A percentile compares a stretch with the other conserved stretches of the same genome.
Evolutionary conservation across 2,329 filamentous ascomycete genomes (phyloP).

Genomic region (Colletotrichum nymphaeae): DNA sequence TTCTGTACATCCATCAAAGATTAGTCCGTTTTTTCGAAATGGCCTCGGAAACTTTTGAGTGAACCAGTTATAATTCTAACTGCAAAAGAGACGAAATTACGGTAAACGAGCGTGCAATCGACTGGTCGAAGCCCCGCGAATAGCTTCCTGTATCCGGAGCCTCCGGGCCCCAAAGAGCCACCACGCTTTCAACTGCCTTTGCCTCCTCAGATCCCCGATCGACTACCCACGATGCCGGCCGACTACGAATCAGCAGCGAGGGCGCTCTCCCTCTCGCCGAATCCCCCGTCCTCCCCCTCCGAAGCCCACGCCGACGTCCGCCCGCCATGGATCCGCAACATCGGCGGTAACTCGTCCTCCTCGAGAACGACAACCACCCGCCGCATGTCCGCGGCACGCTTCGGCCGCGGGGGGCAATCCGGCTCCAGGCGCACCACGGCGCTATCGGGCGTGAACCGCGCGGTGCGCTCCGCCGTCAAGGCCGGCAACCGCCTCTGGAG

Average conservation of each 20-base stretch:
- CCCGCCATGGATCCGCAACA: slow-evolving; percentile 54
- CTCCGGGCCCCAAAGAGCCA: slow-evolving; percentile 11
- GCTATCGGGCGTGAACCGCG: slow-evolving; percentile 48
- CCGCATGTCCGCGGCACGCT: slow-evolving; percentile 57
- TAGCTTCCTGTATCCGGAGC: slow-evolving; percentile 16
- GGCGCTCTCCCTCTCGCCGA: slow-evolving; percentile 58
- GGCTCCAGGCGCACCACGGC: slow-evolving; percentile 28
- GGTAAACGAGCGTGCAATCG: neutral
- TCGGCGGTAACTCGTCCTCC: slow-evolving; percentile 39
- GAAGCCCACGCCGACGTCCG: slow-evolving; percentile 54
- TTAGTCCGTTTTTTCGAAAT: slow-evolving; percentile 9
- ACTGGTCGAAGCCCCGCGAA: slow-evolving; percentile 16
- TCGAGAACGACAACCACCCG: slow-evolving; percentile 37
- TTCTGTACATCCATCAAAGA: neutral
- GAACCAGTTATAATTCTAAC: neutral
- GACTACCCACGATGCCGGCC: slow-evolving; percentile 55
- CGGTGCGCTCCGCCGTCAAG: slow-evolving; percentile 54
- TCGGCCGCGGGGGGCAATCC: slow-evolving; percentile 39
- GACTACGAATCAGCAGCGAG: slow-evolving; percentile 63
- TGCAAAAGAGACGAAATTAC: neutral
- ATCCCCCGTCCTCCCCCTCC: slow-evolving; percentile 42
- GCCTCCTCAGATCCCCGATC: neutral
- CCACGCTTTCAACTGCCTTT: neutral
- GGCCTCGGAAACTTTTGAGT: neutral
- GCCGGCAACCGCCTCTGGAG: slow-evolving; percentile 56